phyloP scores from a whole-genome alignment of 106 monocot genomes.

The Amphibolis antarctica region DNA sequence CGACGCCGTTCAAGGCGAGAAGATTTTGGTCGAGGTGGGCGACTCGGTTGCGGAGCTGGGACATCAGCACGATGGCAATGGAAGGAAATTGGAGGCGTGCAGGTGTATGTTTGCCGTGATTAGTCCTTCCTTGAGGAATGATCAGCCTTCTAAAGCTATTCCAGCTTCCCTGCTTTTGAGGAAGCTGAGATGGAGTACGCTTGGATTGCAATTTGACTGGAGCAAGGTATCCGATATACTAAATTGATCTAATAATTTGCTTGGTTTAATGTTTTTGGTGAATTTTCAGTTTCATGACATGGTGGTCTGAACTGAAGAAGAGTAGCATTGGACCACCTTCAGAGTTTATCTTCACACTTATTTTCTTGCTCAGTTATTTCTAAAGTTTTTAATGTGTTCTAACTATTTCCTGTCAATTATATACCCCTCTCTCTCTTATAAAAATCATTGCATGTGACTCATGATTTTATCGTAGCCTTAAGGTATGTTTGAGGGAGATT shows the following conservation, averaged over 20 bases:
- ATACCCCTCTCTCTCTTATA: too few relatives aligned
- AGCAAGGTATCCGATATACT: slow-evolving; percentile 47
- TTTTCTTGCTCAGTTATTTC: too few relatives aligned
- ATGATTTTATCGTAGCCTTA: too few relatives aligned
- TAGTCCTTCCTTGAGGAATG: background rate
- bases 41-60: slow-evolving; percentile 4
- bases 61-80: slow-evolving; percentile 6
- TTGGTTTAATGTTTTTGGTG: background rate
- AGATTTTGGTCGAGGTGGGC: slow-evolving; percentile 36
- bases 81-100: slow-evolving; percentile 14
- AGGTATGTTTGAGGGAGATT: too few relatives aligned
- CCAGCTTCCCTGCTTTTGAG: slow-evolving; percentile 44
- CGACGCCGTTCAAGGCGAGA: slow-evolving; percentile 33
- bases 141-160: slow-evolving; percentile 22
- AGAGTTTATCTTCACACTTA: too few relatives aligned
- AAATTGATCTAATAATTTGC: too few relatives aligned
- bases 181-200: slow-evolving; percentile 86
- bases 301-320: background rate
- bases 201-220: slow-evolving; percentile 96
- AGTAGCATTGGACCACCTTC: background rate
- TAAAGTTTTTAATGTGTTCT: too few relatives aligned
- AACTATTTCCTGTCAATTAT: too few relatives aligned
- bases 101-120: slow-evolving; percentile 41
- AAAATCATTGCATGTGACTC: too few relatives aligned
- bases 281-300: background rate